These are phyloP conservation scores for Colletotrichum nymphaeae DNA, from an alignment of 2,329 filamentous ascomycete genomes.

Conservation along the genomic window DNA sequence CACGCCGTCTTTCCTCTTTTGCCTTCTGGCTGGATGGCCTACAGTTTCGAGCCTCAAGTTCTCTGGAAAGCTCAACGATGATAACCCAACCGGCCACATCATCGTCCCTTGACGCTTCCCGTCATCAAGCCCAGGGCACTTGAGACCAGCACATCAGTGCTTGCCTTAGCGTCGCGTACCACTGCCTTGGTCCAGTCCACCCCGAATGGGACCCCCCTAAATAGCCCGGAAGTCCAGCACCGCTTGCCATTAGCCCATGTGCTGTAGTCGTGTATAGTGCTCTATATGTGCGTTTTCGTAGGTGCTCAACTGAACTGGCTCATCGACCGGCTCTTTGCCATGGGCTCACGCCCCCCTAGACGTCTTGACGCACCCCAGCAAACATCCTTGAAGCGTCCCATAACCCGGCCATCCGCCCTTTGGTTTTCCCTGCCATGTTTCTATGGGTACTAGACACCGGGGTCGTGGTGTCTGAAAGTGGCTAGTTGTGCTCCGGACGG, in stretches of 20 bases:
- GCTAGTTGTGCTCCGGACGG: conserved; percentile 13
- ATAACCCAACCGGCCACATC: background rate
- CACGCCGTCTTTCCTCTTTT: conserved; percentile 4
- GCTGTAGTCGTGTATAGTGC: background rate
- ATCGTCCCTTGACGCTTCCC: background rate
- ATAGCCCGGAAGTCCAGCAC: background rate
- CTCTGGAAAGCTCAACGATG: background rate
- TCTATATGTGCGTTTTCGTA: background rate
- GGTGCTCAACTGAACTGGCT: background rate
- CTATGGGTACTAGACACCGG: background rate
- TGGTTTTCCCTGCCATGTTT: background rate
- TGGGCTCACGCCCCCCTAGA: background rate
- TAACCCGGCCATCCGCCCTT: conserved; percentile 21
- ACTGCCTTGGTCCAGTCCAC: background rate
- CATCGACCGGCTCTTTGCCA: background rate
- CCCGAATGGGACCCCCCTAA: background rate
- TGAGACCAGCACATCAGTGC: conserved; percentile 6
- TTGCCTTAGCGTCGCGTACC: conserved; percentile 6
- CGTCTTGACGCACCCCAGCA: background rate
- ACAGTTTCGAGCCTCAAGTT: background rate
- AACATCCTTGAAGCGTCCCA: conserved; percentile 20
- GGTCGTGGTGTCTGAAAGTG: conserved; percentile 6
- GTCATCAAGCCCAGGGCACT: background rate
- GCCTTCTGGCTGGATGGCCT: background rate
- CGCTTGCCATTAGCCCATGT: background rate